Evolutionary conservation across 2,329 filamentous ascomycete genomes (phyloP).

Genomic region (Westerdykella sp.): DNA sequence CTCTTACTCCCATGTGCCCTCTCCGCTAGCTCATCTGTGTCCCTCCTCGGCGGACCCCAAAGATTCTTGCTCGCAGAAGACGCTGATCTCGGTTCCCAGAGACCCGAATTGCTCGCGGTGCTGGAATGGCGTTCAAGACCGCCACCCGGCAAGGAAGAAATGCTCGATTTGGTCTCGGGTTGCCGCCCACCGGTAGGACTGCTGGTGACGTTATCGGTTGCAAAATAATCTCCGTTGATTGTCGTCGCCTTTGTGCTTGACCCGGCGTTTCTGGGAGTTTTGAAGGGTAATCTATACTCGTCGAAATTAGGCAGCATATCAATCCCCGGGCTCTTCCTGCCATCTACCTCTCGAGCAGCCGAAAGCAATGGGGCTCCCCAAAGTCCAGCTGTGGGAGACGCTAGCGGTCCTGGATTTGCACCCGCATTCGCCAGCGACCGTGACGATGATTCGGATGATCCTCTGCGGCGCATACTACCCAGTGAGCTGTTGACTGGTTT

Average conservation of each 20-base stretch:
- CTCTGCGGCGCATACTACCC: constrained; percentile 37
- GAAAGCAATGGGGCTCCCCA: constrained; percentile 34
- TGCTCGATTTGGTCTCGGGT: constrained; percentile 6
- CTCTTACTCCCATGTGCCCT: constrained; percentile 38
- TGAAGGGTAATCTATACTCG: constrained; percentile 6
- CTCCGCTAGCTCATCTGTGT: constrained; percentile 27
- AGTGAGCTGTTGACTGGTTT: constrained; percentile 33
- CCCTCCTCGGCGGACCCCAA: constrained; percentile 38
- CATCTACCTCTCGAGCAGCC: constrained; percentile 10
- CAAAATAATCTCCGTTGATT: neutral
- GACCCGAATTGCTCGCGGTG: constrained; percentile 7
- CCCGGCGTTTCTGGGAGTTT: neutral
- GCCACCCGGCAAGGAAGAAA: constrained; percentile 14
- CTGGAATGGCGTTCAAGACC: constrained; percentile 24
- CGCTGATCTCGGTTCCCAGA: constrained; percentile 22
- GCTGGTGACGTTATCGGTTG: too few relatives aligned
- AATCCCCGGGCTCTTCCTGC: constrained; percentile 21
- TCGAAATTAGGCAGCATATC: constrained; percentile 34
- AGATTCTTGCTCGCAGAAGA: constrained; percentile 20
- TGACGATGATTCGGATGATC: constrained; percentile 22
- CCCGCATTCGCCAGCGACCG: constrained; percentile 15
- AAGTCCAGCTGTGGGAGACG: constrained; percentile 29
- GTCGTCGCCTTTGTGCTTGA: neutral
- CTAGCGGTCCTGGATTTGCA: constrained; percentile 13
- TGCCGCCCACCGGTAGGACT: constrained; percentile 4